Evolutionary conservation across 2,329 filamentous ascomycete species (phyloP).

Genomic region (Aureobasidium sp.): DNA sequence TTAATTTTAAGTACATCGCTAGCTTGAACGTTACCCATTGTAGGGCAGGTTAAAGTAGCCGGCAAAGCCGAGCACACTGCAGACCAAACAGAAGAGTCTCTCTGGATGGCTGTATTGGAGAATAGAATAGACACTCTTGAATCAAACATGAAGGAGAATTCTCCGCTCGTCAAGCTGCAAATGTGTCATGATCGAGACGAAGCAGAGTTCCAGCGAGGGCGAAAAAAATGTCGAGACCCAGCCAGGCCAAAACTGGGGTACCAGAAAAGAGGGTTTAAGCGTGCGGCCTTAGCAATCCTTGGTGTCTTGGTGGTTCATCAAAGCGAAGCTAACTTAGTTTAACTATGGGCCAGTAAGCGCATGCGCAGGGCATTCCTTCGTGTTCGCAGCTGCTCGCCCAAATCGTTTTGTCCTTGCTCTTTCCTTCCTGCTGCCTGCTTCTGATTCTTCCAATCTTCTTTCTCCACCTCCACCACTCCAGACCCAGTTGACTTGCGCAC

Average conservation of each 20-base stretch:
- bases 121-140: not conserved
- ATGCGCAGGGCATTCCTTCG: slow-evolving; percentile 5
- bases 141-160: not conserved
- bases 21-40: not conserved
- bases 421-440: not conserved
- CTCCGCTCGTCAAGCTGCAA: not conserved
- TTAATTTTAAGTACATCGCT: slow-evolving; percentile 1
- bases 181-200: not conserved
- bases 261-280: not conserved
- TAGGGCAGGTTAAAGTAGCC: not conserved
- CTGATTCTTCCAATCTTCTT: not conserved
- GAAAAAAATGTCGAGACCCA: not conserved
- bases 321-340: not conserved
- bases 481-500: not conserved
- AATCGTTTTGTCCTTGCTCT: not conserved
- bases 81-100: not conserved
- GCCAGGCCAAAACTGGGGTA: slow-evolving; percentile 1
- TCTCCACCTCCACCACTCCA: not conserved
- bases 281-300: slow-evolving; percentile 1
- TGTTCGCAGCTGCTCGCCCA: not conserved
- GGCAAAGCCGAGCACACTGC: not conserved
- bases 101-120: not conserved
- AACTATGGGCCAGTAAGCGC: not conserved
- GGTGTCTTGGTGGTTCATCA: not conserved
- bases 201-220: not conserved